Percentiles rank a stretch among this genome's conserved stretches.
Conservation (phyloP, 495 filamentous ascomycete genomes). For the Podospora pseudoanserina region DNA sequence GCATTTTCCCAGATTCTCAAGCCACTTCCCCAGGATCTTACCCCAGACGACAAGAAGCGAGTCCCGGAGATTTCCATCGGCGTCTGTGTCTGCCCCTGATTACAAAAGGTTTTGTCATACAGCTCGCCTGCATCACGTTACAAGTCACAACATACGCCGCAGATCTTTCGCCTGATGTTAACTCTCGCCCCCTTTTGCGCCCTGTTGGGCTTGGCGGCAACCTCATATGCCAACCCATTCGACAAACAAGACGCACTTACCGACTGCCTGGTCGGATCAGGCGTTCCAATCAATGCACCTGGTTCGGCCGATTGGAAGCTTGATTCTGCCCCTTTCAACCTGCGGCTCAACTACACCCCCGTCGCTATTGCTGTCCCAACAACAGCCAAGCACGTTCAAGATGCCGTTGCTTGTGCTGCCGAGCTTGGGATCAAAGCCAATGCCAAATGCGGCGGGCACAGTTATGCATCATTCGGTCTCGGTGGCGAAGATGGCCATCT, state of each 20-base stretch:
- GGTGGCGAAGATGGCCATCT: slow-evolving; percentile 48
- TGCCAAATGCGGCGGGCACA: slow-evolving; percentile 48
- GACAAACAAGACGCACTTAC: slow-evolving; percentile 33
- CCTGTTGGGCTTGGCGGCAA: slow-evolving; percentile 25
- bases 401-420: slow-evolving; percentile 39
- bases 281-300: slow-evolving; percentile 31
- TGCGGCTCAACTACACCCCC: slow-evolving; percentile 37
- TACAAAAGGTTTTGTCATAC: slow-evolving; percentile 6
- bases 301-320: slow-evolving; percentile 40
- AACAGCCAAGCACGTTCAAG: slow-evolving; percentile 38
- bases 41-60: slow-evolving; percentile 17
- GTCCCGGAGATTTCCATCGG: slow-evolving; percentile 19
- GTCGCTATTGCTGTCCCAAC: slow-evolving; percentile 40
- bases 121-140: slow-evolving; percentile 19
- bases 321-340: slow-evolving; percentile 42
- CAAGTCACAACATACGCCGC: neutral
- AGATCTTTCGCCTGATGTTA: slow-evolving; percentile 15
- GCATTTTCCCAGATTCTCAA: slow-evolving; percentile 29
- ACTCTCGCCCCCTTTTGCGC: slow-evolving; percentile 16
- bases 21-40: slow-evolving; percentile 22
- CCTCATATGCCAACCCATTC: slow-evolving; percentile 16
- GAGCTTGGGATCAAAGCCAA: slow-evolving; percentile 41
- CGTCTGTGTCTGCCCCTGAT: slow-evolving; percentile 3
- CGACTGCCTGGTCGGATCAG: slow-evolving; percentile 37
- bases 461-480: slow-evolving; percentile 45